phyloP scores from a whole-genome alignment of 2,329 filamentous ascomycete genomes.

The Talaromyces pinophilus region DNA sequence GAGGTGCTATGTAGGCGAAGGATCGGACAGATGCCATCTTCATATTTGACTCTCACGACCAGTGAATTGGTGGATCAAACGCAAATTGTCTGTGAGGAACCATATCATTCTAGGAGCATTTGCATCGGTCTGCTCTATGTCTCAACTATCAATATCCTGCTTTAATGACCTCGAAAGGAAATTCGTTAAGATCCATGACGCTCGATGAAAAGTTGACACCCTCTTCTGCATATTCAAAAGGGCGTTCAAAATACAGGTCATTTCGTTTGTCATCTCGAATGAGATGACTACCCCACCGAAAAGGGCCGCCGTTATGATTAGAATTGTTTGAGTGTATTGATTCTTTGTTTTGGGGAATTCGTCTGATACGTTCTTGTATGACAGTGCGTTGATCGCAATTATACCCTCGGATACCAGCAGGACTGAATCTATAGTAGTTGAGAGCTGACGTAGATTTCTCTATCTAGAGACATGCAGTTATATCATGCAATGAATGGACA shows the following conservation, averaged over 20 bases:
- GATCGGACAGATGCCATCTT: not conserved
- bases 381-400: not conserved
- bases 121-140: not conserved
- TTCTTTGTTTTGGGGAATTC: not conserved
- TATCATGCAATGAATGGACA: not conserved
- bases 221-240: not conserved
- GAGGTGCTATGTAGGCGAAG: conserved; percentile 18
- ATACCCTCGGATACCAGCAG: not conserved
- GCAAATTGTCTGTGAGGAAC: not conserved
- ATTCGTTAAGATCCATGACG: not conserved
- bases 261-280: not conserved
- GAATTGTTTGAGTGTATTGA: not conserved
- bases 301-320: not conserved
- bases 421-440: not conserved
- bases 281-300: not conserved
- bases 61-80: not conserved
- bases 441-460: no score
- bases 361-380: not conserved
- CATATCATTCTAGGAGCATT: not conserved
- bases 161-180: not conserved
- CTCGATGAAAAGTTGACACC: not conserved
- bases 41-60: not conserved
- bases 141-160: not conserved
- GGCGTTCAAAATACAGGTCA: not conserved
- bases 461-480: no score